phyloP scores from a whole-genome alignment of 805 yeast species.

The Grigorovia humatica region DNA sequence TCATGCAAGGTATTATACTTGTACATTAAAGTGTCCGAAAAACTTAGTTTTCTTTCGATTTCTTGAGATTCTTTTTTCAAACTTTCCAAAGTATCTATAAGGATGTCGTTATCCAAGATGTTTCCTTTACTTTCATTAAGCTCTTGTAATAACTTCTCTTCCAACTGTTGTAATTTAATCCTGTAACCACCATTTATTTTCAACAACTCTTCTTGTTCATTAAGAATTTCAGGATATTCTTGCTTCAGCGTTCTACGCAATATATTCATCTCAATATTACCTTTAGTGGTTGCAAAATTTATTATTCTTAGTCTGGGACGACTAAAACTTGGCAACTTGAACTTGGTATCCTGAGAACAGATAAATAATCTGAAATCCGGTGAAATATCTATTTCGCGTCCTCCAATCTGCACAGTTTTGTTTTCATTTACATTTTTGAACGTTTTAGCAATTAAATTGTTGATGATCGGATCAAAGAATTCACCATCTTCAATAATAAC shows the following conservation, averaged over 20 bases:
- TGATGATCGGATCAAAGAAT: slow-evolving; percentile 62
- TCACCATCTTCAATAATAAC: slow-evolving; percentile 74
- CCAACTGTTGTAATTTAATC: slow-evolving; percentile 43
- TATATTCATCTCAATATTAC: slow-evolving; percentile 53
- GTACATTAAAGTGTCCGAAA: slow-evolving; percentile 44
- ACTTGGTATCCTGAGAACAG: slow-evolving; percentile 47
- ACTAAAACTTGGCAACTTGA: slow-evolving; percentile 43
- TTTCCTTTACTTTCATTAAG: slow-evolving; percentile 49
- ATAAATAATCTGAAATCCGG: slow-evolving; percentile 51
- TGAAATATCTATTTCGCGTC: slow-evolving; percentile 55
- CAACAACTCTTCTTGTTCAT: slow-evolving; percentile 42
- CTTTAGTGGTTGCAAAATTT: slow-evolving; percentile 64
- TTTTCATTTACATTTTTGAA: slow-evolving; percentile 60
- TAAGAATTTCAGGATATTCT: slow-evolving; percentile 59
- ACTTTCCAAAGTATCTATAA: slow-evolving; percentile 49
- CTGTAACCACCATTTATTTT: slow-evolving; percentile 51
- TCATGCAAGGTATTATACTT: slow-evolving; percentile 41
- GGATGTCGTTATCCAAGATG: slow-evolving; percentile 55
- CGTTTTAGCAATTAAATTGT: slow-evolving; percentile 52
- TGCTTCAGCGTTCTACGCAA: slow-evolving; percentile 44
- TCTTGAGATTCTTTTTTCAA: slow-evolving; percentile 53
- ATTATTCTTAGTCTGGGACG: slow-evolving; percentile 50
- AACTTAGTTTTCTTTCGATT: slow-evolving; percentile 42
- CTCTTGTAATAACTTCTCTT: slow-evolving; percentile 45
- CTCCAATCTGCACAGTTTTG: slow-evolving; percentile 47